These are phyloP conservation scores for Fusarium decemcellulare DNA, from an alignment of 2,329 filamentous ascomycete species.

Conservation along the genomic window DNA sequence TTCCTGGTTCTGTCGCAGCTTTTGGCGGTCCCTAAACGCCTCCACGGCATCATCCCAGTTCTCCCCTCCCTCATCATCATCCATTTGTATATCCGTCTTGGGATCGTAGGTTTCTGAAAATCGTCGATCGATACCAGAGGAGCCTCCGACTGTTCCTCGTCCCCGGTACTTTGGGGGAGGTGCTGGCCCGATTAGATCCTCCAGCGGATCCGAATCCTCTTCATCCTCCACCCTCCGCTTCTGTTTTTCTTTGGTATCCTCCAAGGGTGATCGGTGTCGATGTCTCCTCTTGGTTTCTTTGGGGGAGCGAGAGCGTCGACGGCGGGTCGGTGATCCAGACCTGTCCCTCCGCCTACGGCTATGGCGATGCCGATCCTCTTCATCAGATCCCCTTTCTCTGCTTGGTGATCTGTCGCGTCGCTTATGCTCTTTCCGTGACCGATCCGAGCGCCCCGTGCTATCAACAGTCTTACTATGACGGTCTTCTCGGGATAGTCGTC, in stretches of 20 bases:
- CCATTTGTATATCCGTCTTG: slow-evolving; percentile 67
- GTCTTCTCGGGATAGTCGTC: slow-evolving; percentile 45
- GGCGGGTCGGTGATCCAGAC: slow-evolving; percentile 46
- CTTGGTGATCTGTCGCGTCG: slow-evolving; percentile 37
- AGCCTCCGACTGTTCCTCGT: slow-evolving; percentile 74
- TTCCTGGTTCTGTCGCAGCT: slow-evolving; percentile 82
- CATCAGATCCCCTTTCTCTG: slow-evolving; percentile 26
- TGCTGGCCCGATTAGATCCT: slow-evolving; percentile 83
- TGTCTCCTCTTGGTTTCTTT: slow-evolving; percentile 48
- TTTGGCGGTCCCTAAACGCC: slow-evolving; percentile 82
- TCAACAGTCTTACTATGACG: slow-evolving; percentile 33
- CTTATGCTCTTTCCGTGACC: slow-evolving; percentile 32
- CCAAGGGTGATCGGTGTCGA: slow-evolving; percentile 50
- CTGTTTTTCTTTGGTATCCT: slow-evolving; percentile 22
- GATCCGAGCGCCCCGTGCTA: slow-evolving; percentile 21
- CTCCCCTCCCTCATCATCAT: slow-evolving; percentile 64
- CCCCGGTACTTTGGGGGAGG: slow-evolving; percentile 72
- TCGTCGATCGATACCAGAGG: slow-evolving; percentile 82
- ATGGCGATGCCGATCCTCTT: slow-evolving; percentile 29
- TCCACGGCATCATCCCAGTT: slow-evolving; percentile 88
- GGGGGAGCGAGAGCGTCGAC: slow-evolving; percentile 51
- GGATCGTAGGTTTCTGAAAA: slow-evolving; percentile 79
- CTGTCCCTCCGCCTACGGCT: slow-evolving; percentile 40
- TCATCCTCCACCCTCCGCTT: slow-evolving; percentile 33
- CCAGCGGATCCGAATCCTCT: slow-evolving; percentile 76